Base-by-base conservation (phyloP, 2,329 filamentous ascomycete species). In the Ophiostoma sp. region DNA sequence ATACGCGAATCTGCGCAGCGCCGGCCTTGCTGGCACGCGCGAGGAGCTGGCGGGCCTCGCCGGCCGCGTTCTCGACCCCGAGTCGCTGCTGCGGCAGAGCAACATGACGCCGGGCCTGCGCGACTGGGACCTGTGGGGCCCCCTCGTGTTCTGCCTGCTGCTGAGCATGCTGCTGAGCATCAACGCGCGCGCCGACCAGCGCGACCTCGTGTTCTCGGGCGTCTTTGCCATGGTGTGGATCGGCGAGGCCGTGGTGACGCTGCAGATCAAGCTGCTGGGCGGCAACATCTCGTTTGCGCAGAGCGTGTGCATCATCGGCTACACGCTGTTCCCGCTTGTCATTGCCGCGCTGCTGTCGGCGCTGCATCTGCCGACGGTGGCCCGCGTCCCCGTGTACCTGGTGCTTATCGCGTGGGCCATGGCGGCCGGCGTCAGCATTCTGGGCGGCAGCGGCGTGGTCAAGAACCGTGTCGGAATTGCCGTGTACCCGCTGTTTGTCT, bases 241-340 rank as follows among this genome's bases (percentile, higher is more conserved):
- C 69, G 95, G 93, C 41, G 93, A 98, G 81, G 93, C 93, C 0
- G 90, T 97, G 3, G 95, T 99, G 69, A 99, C 95, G n/a, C 80
- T 96, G 76, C 95, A 99, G 84, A 98, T 99, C 78, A 97, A 96
- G 81, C 82, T 99, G 73, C 80, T 99, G 69, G 95, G 95, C 69
- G 95, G 95, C 63, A 97, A 95, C 81, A 97, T 99, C 75, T 97
- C 95, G 18, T 99, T 99, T 78, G 95, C 96, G 76, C 95, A 99
- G 79, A 96, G 93, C 69, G 87, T 99, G 73, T 98, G 93, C 78
- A 96, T 99, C 74, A 99, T 99, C 76, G 95, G 95, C 63, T 99
- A 99, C 79, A 99, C 95, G 0, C 86, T 99, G 68, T 99, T 99
- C 80, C 95, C 95, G 1, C 86, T 99, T 67, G 95, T 98, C 74